Evolutionary conservation across 2,329 filamentous ascomycete genomes (phyloP).

Genomic region (Aureobasidium leucospermi): DNA sequence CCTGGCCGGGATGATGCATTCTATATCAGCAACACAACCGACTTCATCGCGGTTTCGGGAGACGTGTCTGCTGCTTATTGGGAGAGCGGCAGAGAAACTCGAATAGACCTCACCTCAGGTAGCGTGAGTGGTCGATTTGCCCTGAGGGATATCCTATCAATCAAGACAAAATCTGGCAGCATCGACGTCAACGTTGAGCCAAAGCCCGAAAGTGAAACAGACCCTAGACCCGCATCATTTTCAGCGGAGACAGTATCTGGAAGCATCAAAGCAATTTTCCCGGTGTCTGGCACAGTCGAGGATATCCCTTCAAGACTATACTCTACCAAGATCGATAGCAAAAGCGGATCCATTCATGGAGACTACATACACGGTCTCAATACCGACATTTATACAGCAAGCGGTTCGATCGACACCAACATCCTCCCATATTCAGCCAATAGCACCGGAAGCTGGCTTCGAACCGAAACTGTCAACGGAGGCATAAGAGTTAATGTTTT

Average conservation of each 20-base stretch:
- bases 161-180: constrained; percentile 35
- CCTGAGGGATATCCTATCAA: constrained; percentile 33
- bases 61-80: constrained; percentile 25
- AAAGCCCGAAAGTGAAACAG: constrained; percentile 24
- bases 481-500: constrained; percentile 28
- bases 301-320: constrained; percentile 36
- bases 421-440: constrained; percentile 30
- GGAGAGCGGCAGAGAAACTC: constrained; percentile 31
- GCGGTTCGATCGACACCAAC: constrained; percentile 31
- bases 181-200: constrained; percentile 35
- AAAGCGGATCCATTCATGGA: constrained; percentile 32
- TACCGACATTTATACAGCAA: constrained; percentile 30
- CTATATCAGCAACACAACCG: constrained; percentile 26
- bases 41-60: constrained; percentile 30
- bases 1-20: constrained; percentile 20
- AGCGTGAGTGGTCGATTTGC: constrained; percentile 36
- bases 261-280: constrained; percentile 31
- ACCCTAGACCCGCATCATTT: constrained; percentile 31
- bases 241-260: constrained; percentile 29
- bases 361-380: constrained; percentile 34
- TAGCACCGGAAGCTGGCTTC: constrained; percentile 23
- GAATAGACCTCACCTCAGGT: constrained; percentile 33
- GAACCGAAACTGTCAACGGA: constrained; percentile 30
- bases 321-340: constrained; percentile 31
- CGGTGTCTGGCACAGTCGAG: neutral